Conservation (phyloP, 352 stramenopile genomes). For the Globisporangium uncinulatum region DNA sequence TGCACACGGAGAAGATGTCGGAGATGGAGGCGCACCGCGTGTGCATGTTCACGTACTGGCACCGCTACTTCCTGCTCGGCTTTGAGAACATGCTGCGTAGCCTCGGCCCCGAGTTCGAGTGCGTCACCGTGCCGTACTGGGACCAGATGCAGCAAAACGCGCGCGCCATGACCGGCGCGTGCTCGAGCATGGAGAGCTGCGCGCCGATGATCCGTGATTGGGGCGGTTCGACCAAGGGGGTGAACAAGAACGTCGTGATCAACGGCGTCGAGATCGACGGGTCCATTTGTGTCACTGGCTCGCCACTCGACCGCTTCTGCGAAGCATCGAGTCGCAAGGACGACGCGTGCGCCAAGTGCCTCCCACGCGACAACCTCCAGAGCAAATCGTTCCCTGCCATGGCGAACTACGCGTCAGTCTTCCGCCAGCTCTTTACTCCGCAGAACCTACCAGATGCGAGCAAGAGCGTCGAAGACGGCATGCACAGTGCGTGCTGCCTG, state of each 20-base stretch:
- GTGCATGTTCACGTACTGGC: conserved; percentile 89
- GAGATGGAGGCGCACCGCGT: conserved; percentile 75
- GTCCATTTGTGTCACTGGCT: conserved; percentile 39
- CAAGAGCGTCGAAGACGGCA: conserved; percentile 57
- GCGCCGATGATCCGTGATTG: conserved; percentile 67
- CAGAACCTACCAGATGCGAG: conserved; percentile 59
- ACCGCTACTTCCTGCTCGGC: conserved; percentile 67
- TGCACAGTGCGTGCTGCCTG: conserved; percentile 58
- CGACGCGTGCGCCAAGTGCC: conserved; percentile 43
- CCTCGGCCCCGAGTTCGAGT: conserved; percentile 76
- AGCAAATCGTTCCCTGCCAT: conserved; percentile 50
- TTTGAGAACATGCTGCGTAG: conserved; percentile 86
- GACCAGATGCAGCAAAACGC: conserved; percentile 83
- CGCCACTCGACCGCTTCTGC: conserved; percentile 71
- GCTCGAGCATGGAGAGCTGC: conserved; percentile 68
- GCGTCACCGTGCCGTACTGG: conserved; percentile 84
- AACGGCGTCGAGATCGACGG: conserved; percentile 62
- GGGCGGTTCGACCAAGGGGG: conserved; percentile 45
- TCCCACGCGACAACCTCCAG: conserved; percentile 65
- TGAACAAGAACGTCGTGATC: conserved; percentile 35
- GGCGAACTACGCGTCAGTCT: conserved; percentile 68
- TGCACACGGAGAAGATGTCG: conserved; percentile 85
- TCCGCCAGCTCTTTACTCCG: conserved; percentile 63
- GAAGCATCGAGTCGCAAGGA: conserved; percentile 44
- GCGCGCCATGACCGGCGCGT: conserved; percentile 50